A percentile compares a stretch with the other conserved stretches of the same genome.
These are phyloP conservation scores for Physaria fendleri DNA, from an alignment of 345 rosid species.

Conservation along the genomic window DNA sequence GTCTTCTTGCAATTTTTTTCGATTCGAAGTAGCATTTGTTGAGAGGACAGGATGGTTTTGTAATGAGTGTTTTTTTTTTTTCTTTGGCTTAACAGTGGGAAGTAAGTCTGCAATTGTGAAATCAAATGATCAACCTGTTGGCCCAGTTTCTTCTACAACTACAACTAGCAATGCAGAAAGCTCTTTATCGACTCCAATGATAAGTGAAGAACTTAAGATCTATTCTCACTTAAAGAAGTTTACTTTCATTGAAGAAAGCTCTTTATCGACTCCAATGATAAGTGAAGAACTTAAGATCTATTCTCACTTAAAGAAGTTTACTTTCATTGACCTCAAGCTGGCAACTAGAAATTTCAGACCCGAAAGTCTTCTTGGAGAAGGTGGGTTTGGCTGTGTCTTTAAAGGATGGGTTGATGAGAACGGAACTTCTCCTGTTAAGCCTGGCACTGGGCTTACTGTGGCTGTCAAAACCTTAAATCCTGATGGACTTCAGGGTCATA, in stretches of 20 bases:
- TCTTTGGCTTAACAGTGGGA: conserved; percentile 33
- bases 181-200: conserved; percentile 73
- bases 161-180: conserved; percentile 85
- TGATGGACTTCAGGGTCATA: conserved; percentile 98
- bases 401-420: conserved; percentile 98
- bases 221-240: conserved; percentile 79
- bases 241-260: conserved; percentile 83
- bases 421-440: conserved; percentile 97
- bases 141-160: conserved; percentile 57
- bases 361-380: conserved; percentile 96
- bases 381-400: conserved; percentile 98
- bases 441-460: conserved; percentile 96
- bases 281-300: conserved; percentile 91
- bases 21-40: conserved; percentile 1
- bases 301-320: conserved; percentile 69
- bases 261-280: conserved; percentile 72
- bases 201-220: conserved; percentile 86
- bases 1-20: not conserved
- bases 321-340: conserved; percentile 84
- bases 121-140: conserved; percentile 68
- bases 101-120: conserved; percentile 63
- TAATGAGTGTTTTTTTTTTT: not conserved
- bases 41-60: conserved; percentile 6
- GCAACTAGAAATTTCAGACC: conserved; percentile 98
- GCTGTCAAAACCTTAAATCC: conserved; percentile 96